Percentiles rank a stretch among this genome's conserved stretches.
Evolutionary conservation across 2,329 filamentous ascomycete genomes (phyloP).

Genomic region (Incumbomyces delicatus): DNA sequence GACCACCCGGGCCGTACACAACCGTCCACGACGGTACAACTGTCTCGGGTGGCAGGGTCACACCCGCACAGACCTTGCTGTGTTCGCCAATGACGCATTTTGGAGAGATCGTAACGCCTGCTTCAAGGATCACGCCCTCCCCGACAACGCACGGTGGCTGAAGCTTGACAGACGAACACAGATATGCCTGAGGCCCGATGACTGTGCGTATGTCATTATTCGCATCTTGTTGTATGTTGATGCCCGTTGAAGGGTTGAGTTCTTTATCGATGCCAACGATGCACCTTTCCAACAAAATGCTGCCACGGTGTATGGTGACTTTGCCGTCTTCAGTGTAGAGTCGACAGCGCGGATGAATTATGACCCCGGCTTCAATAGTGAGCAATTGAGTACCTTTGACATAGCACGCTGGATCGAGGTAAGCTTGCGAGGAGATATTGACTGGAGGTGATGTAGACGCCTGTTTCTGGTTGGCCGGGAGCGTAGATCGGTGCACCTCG

Average conservation of each 20-base stretch:
- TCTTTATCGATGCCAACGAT: conserved; percentile 26
- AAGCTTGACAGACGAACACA: conserved; percentile 27
- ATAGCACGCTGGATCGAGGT: conserved; percentile 38
- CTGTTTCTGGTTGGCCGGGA: neutral
- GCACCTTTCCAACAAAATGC: conserved; percentile 64
- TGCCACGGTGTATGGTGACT: conserved; percentile 69
- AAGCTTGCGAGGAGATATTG: conserved; percentile 27
- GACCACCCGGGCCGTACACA: conserved; percentile 53
- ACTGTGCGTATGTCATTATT: conserved; percentile 20
- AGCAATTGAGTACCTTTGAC: conserved; percentile 67
- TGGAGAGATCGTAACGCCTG: conserved; percentile 30
- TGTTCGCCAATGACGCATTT: conserved; percentile 39
- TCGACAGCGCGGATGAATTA: conserved; percentile 77
- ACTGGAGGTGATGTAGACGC: conserved; percentile 22
- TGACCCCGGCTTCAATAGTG: conserved; percentile 63
- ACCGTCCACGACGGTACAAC: conserved; percentile 57
- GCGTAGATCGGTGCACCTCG: conserved; percentile 8
- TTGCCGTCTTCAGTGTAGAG: conserved; percentile 70
- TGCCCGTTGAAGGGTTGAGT: neutral
- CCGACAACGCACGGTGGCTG: conserved; percentile 29
- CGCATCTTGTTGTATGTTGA: conserved; percentile 5
- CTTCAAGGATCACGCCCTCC: conserved; percentile 36
- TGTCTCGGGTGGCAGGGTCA: conserved; percentile 41
- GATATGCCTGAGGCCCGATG: conserved; percentile 22
- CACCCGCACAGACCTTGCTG: conserved; percentile 60